These are phyloP conservation scores for Cornus suecica DNA, from an alignment of 148 eudicot genomes.

Conservation along the genomic window DNA sequence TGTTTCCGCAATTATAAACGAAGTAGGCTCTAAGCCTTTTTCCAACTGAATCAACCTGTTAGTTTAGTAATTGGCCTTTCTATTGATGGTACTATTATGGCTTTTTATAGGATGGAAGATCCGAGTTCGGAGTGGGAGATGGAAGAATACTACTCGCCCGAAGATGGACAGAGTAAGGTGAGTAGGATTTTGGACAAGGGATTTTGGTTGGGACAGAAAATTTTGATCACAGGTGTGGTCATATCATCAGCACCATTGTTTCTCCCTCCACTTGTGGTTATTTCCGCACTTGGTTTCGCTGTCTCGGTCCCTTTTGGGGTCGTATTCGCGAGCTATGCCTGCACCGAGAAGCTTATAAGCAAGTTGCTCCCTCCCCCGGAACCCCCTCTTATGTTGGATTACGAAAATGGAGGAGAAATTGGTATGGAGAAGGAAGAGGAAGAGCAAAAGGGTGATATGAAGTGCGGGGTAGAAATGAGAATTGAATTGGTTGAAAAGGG, in stretches of 20 bases:
- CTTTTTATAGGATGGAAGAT: constrained; percentile 21
- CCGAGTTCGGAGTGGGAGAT: constrained; percentile 28
- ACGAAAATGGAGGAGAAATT: constrained; percentile 20
- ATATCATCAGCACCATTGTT: constrained; percentile 66
- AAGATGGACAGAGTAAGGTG: constrained; percentile 10
- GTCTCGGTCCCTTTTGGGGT: constrained; percentile 61
- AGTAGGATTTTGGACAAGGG: constrained; percentile 46
- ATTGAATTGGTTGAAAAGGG: constrained; percentile 5
- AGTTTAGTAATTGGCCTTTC: background rate
- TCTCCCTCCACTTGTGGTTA: constrained; percentile 64
- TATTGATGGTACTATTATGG: background rate
- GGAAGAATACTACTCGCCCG: constrained; percentile 15
- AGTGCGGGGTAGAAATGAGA: constrained; percentile 12
- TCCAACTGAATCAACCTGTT: too few species aligned
- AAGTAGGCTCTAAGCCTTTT: too few species aligned
- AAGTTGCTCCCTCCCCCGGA: constrained; percentile 44
- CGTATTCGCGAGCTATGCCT: constrained; percentile 50
- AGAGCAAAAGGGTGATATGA: constrained; percentile 22
- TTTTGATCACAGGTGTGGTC: constrained; percentile 45
- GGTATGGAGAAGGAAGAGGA: constrained; percentile 23
- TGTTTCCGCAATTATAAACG: too few species aligned
- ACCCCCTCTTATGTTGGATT: constrained; percentile 6
- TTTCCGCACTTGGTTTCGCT: constrained; percentile 62
- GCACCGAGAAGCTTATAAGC: constrained; percentile 69
- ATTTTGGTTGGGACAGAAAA: constrained; percentile 53